Evolutionary conservation across 352 stramenopile genomes (phyloP), one percentile per base, ranked within the genome.

Genomic region (Pythium dissimile): DNA sequence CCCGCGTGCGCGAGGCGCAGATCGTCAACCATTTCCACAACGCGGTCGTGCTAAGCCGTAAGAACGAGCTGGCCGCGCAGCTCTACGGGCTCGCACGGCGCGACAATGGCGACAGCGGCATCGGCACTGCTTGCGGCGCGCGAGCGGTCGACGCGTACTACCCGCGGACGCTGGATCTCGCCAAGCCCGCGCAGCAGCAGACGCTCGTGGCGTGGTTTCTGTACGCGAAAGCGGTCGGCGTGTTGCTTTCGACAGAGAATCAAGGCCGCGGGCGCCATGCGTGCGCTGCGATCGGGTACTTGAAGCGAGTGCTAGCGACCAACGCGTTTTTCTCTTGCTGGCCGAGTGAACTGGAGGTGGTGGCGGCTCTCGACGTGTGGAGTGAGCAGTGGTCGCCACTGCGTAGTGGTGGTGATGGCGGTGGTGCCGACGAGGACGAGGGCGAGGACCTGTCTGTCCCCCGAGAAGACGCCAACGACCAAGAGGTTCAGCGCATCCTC

Each of bases 21-120:
- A 63, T 74, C 43, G 66, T 92, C 47, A 92, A 89, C 59, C 82
- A 92, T 54, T 62, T 92, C 47, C 69, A 86, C 37, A 53, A 86
- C 54, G 67, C 80, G 1, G 62, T 88, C 9, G 56, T 81, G 23
- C 76, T 90, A 31, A 88, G 76, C 9, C 76, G 77, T 18, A 92
- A 92, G 64, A 62, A 88, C 48, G 64, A 63, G 45, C 68, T 88
- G 24, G 69, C 73, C 2, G 45, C 38, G 49, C 58, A 73, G 13
- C 46, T 89, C 34, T 78, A 82, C 41, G 5, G 38, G 9, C 18
- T 28, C 56, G 11, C 42, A 13, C 11, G 18, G 10, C 32, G 10
- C 1, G n/a, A 50, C 0, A 13, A 20, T n/a, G n/a, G n/a, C n/a
- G n/a, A n/a, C n/a, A n/a, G n/a, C n/a, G n/a, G n/a, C n/a, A n/a